A percentile compares a stretch with the other conserved stretches of the same genome.
phyloP scores from a whole-genome alignment of 257 asterid genomes.

The Primulina huaijiensis region DNA sequence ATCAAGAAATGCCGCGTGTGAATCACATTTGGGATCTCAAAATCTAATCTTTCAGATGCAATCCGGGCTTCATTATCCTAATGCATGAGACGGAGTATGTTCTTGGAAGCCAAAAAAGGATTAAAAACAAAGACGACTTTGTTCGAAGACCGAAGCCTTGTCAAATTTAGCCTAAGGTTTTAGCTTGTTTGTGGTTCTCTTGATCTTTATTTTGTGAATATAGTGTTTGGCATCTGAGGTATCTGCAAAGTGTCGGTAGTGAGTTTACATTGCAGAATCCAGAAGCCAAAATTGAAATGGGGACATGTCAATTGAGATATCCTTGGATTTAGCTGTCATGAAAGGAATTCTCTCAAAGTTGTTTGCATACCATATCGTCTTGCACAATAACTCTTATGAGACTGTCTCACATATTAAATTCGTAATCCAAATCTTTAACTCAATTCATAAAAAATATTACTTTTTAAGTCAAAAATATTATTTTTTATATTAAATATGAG shows the following conservation, averaged over 20 bases:
- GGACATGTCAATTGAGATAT: constrained; percentile 28
- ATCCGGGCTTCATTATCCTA: constrained; percentile 53
- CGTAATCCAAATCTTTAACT: too few species aligned
- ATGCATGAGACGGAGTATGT: constrained; percentile 37
- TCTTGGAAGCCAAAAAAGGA: neutral
- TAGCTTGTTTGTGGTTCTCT: constrained; percentile 43
- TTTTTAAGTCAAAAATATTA: too few species aligned
- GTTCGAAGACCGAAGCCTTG: constrained; percentile 6
- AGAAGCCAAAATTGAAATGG: constrained; percentile 29
- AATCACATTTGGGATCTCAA: constrained; percentile 55
- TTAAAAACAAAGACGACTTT: neutral
- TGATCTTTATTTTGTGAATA: constrained; percentile 40
- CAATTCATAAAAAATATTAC: too few species aligned
- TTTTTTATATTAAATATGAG: too few species aligned
- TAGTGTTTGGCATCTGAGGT: constrained; percentile 36
- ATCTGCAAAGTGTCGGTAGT: constrained; percentile 26
- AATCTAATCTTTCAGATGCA: constrained; percentile 66
- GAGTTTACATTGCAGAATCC: constrained; percentile 16
- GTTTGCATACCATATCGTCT: neutral
- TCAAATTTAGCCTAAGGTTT: neutral
- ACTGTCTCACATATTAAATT: too few species aligned
- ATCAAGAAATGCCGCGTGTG: constrained; percentile 45
- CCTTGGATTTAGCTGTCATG: constrained; percentile 29
- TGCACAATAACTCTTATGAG: too few species aligned
- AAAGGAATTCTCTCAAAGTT: constrained; percentile 21